Base-by-base conservation (phyloP, 345 rosid genomes). In the Gossypium raimondii region DNA sequence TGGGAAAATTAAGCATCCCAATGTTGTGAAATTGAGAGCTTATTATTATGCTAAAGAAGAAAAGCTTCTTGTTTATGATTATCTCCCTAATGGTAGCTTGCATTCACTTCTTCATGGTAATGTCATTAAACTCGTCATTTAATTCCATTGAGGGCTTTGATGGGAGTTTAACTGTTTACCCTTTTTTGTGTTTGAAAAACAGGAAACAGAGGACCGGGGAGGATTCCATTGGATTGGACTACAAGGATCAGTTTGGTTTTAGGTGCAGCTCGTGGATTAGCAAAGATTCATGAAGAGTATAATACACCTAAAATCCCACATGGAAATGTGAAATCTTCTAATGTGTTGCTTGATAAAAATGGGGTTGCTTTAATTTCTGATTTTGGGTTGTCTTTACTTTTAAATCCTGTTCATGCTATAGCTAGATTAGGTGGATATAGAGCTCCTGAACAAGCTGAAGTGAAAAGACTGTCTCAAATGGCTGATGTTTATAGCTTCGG, bases 181-280 rank as follows among this genome's bases (percentile, higher is more conserved):
- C n/a, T 58, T 25, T 17, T 25, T 44, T 27, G 20, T 75, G 43
- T 2, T 9, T 62, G 20, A 3, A 16, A 47, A 74, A 53, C 72
- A 94, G 98, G 92, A 3, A 89, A 92, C 70, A 81, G 97, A 17
- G 97, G 97, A 1, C 93, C 97, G 0, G 97, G 98, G 14, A 77
- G 98, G 74, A 94, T 92, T 77, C 98, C 98, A 2, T 78, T 94
- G 80, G 98, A 94, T 79, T 94, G 98, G 98, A 94, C 98, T 1
- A 94, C 98, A 10, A 88, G 98, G 83, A 92, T 94, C 76, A 85
- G 98, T 79, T 65, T 94, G 82, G 88, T 90, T 27, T 63, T 94
- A 57, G 98, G 97, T 60, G 97, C 98, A 3, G 97, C 97, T 22
- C 78, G 97, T 73, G 98, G 98, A 0, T 82, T 94, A 29, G 92